phyloP scores from a whole-genome alignment of 2,329 filamentous ascomycete genomes.

The Venturia effusa region DNA sequence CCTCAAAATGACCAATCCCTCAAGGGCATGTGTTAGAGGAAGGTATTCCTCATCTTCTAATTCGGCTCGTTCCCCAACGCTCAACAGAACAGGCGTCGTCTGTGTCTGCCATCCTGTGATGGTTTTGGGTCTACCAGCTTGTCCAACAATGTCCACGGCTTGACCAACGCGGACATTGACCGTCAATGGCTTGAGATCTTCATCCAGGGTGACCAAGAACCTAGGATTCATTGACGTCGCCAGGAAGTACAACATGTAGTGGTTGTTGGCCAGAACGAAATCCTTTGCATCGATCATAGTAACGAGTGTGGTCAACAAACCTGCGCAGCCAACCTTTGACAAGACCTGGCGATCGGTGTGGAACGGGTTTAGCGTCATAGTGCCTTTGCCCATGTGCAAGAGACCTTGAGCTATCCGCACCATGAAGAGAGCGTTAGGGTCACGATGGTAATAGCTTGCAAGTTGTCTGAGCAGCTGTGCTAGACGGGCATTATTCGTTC shows the following conservation, averaged over 20 bases:
- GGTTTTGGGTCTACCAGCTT: conserved; percentile 94
- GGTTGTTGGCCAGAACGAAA: conserved; percentile 56
- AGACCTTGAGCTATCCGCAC: conserved; percentile 96
- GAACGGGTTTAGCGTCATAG: conserved; percentile 93
- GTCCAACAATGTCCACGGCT: conserved; percentile 94
- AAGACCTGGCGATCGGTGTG: conserved; percentile 95
- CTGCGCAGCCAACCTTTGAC: conserved; percentile 80
- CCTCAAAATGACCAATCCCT: conserved; percentile 89
- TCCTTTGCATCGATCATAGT: conserved; percentile 93
- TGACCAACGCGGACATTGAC: conserved; percentile 97
- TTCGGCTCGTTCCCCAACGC: conserved; percentile 92
- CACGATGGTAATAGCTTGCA: conserved; percentile 95
- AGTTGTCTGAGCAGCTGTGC: conserved; percentile 90
- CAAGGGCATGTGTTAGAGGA: conserved; percentile 77
- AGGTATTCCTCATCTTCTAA: conserved; percentile 97
- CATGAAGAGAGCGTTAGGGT: conserved; percentile 96
- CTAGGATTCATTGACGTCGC: conserved; percentile 94
- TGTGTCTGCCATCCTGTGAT: conserved; percentile 99
- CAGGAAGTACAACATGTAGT: conserved; percentile 96
- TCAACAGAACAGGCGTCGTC: conserved; percentile 90
- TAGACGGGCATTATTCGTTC: conserved; percentile 94
- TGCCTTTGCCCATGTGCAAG: conserved; percentile 98
- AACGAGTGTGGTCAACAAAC: conserved; percentile 79
- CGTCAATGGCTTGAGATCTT: conserved; percentile 83
- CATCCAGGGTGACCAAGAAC: conserved; percentile 92